Conservation (phyloP, 2,329 filamentous ascomycete species). For the Emergomyces orientalis region DNA sequence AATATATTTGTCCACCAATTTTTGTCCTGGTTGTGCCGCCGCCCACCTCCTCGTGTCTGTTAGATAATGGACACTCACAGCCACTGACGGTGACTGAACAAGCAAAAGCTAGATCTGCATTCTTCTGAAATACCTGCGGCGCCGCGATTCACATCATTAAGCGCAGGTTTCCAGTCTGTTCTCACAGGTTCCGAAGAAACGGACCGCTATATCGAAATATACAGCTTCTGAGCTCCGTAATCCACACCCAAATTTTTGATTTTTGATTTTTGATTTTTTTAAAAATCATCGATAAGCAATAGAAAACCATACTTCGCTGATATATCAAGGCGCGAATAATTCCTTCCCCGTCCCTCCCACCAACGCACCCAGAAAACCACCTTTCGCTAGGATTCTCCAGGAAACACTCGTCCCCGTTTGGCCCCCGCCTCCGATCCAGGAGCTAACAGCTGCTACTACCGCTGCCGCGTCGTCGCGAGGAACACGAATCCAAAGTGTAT, state of each 20-base stretch:
- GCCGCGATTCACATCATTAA: not conserved
- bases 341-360: constrained; percentile 26
- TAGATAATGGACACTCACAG: too few species aligned
- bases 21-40: not conserved
- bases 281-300: too few species aligned
- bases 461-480: constrained; percentile 37
- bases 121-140: not conserved
- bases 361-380: constrained; percentile 29
- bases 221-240: not conserved
- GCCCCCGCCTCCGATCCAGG: constrained; percentile 34
- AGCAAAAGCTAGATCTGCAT: not conserved
- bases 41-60: too few species aligned
- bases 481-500: constrained; percentile 36
- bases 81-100: not conserved
- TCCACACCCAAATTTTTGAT: not conserved
- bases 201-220: not conserved
- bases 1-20: not conserved
- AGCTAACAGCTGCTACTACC: constrained; percentile 38
- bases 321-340: constrained; percentile 8
- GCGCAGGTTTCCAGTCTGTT: not conserved
- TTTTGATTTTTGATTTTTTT: too few species aligned
- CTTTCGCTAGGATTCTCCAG: constrained; percentile 32
- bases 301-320: not conserved
- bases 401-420: constrained; percentile 23
- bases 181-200: not conserved